Evolutionary conservation across 768 basidiomycete species (phyloP), one percentile per base, ranked within the genome.

Genomic region (Lenzites betulinus): DNA sequence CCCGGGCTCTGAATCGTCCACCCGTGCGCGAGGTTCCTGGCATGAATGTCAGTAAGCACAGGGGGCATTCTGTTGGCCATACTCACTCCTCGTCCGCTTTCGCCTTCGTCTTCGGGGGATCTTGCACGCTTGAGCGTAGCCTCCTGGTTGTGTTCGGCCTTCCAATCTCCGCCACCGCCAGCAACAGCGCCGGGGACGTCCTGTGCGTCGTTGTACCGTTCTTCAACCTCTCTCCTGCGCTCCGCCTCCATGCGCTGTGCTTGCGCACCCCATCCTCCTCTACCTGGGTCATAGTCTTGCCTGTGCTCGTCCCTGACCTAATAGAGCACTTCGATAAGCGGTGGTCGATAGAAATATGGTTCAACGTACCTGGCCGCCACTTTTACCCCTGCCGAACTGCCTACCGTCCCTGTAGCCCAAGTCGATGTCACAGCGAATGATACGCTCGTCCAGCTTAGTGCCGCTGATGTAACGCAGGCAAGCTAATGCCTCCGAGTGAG

Each of bases 381-480:
- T 95, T 75, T 95, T 98, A 26, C 97, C 97, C 62, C 97, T 81
- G 30, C 97, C 97, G 64, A 98, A 99, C 75, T 99, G 97, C 63
- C 97, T 80, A 15, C 96, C 96, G 70, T 99, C 97, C 70, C 87
- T 87, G 76, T 98, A 99, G 7, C 97, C 97, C 26, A 95, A 81
- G 78, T 99, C 97, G 70, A 99, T 78, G 78, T 99, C 97, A 70
- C 95, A 98, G 48, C 97, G 90, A 64, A 99, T 96, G 67, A 99
- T 93, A 35, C 97, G 90, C 76, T 99, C 97, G 75, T 99, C 97
- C 22, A 99, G 86, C 78, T 98, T 98, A 36, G 95, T 95, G n/a
- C 96, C 97, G 51, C 92, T 94, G 67, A 98, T 85, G 73, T 97
- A 95, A 49, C 90, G 87, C 84, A 98, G 88, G 63, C 90, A 88